A percentile compares a stretch with the other conserved stretches of the same genome.
These are phyloP conservation scores for Starmerella sirachaensis DNA, from an alignment of 805 yeast species.

Conservation along the genomic window DNA sequence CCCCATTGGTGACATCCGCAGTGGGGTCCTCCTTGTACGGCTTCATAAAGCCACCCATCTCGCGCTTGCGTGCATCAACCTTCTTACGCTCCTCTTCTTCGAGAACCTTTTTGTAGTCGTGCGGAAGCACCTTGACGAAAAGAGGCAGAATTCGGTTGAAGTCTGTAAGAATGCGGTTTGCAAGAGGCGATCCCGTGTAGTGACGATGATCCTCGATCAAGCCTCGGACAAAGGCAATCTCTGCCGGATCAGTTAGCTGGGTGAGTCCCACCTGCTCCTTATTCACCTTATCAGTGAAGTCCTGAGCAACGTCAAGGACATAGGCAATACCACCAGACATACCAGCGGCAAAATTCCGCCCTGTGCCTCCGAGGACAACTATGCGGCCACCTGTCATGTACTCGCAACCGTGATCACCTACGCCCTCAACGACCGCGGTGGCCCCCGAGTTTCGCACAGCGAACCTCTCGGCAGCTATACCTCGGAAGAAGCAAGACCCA, in stretches of 20 bases:
- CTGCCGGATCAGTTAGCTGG: conserved; percentile 69
- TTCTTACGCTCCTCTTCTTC: conserved; percentile 58
- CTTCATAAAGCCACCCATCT: conserved; percentile 53
- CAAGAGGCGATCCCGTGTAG: conserved; percentile 85
- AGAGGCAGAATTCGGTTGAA: conserved; percentile 80
- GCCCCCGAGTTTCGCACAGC: conserved; percentile 99
- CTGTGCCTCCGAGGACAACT: conserved; percentile 80
- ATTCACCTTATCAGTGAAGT: conserved; percentile 70
- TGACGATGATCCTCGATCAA: conserved; percentile 90
- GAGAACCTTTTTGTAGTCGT: conserved; percentile 80
- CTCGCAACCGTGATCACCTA: conserved; percentile 98
- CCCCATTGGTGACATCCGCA: conserved; percentile 82
- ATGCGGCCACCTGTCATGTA: conserved; percentile 99
- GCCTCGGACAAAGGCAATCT: conserved; percentile 87
- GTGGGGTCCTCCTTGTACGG: conserved; percentile 67
- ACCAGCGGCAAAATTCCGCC: conserved; percentile 92
- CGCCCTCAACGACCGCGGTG: conserved; percentile 88
- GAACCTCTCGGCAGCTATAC: conserved; percentile 97
- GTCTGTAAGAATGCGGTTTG: conserved; percentile 67
- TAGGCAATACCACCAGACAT: conserved; percentile 99
- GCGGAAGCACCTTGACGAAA: conserved; percentile 86
- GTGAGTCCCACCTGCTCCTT: conserved; percentile 69
- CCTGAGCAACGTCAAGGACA: conserved; percentile 90
- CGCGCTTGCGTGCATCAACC: conserved; percentile 47
- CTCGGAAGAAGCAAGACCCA: conserved; percentile 86